Percentiles rank a stretch among this genome's conserved stretches.
phyloP scores from a whole-genome alignment of 257 asterid species.

The Plantago elongata region DNA sequence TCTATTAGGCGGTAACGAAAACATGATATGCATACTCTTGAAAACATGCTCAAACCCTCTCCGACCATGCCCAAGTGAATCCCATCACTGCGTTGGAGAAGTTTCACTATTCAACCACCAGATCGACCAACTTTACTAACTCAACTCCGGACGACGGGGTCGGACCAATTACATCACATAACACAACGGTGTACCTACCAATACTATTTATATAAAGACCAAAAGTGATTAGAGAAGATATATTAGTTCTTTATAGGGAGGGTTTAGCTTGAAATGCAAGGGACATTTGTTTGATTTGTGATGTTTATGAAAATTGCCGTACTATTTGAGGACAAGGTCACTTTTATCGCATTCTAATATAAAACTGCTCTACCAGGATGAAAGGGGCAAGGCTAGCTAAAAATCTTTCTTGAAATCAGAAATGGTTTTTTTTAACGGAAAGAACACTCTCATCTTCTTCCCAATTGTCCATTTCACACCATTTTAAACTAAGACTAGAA shows the following conservation, averaged over 20 bases:
- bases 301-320: not conserved
- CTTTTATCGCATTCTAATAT: slow-evolving; percentile 6
- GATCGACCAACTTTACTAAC: too few relatives aligned
- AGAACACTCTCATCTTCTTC: slow-evolving; percentile 26
- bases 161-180: too few relatives aligned
- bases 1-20: too few relatives aligned
- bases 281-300: not conserved
- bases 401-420: slow-evolving; percentile 20
- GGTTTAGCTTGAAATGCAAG: slow-evolving; percentile 33
- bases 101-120: too few relatives aligned
- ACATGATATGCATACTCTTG: too few relatives aligned
- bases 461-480: slow-evolving; percentile 34
- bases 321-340: slow-evolving; percentile 13
- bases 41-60: too few relatives aligned
- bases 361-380: slow-evolving; percentile 21
- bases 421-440: slow-evolving; percentile 13
- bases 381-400: slow-evolving; percentile 20
- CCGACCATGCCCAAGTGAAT: too few relatives aligned
- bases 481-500: slow-evolving; percentile 10
- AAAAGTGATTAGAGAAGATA: slow-evolving; percentile 5
- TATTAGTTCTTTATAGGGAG: not conserved
- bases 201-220: too few relatives aligned
- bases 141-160: too few relatives aligned
- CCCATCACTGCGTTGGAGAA: too few relatives aligned
- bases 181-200: too few relatives aligned